These are phyloP conservation scores for Globisporangium splendens DNA, from an alignment of 352 stramenopile species.

Conservation along the genomic window DNA sequence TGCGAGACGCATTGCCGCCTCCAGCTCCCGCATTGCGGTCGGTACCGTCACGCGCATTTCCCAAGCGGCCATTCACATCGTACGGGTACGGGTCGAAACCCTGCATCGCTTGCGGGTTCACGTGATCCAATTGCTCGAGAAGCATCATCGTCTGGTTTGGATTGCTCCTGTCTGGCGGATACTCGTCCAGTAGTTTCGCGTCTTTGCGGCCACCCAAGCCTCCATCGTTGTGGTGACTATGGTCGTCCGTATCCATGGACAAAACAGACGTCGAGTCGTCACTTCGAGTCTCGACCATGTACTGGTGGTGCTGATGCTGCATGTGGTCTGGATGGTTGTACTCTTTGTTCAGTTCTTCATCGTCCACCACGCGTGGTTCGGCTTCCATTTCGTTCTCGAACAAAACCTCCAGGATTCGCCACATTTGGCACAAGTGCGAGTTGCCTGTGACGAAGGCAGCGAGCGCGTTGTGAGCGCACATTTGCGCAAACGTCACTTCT, in stretches of 20 bases:
- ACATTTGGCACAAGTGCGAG: conserved; percentile 78
- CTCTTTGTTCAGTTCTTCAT: neutral
- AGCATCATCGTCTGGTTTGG: conserved; percentile 73
- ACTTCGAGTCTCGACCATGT: conserved; percentile 14
- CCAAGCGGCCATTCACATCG: conserved; percentile 38
- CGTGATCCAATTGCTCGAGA: conserved; percentile 79
- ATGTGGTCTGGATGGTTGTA: conserved; percentile 5
- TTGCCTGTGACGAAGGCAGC: conserved; percentile 74
- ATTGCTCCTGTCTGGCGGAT: conserved; percentile 14
- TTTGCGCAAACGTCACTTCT: conserved; percentile 53
- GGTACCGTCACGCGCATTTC: conserved; percentile 3
- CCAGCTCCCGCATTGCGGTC: neutral
- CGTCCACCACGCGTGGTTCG: neutral
- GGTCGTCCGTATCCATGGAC: conserved; percentile 18
- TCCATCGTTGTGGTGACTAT: conserved; percentile 17
- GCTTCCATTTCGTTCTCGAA: conserved; percentile 40
- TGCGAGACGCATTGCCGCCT: conserved; percentile 16
- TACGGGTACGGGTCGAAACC: conserved; percentile 85
- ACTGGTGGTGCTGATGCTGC: conserved; percentile 11
- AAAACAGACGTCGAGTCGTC: conserved; percentile 17
- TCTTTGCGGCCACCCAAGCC: conserved; percentile 8
- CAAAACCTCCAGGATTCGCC: conserved; percentile 80
- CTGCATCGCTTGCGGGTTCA: conserved; percentile 86
- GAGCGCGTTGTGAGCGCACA: conserved; percentile 82
- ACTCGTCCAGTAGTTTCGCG: conserved; percentile 14